phyloP scores from a whole-genome alignment of 1,284 basidiomycete genomes.

The Irpex sp. region DNA sequence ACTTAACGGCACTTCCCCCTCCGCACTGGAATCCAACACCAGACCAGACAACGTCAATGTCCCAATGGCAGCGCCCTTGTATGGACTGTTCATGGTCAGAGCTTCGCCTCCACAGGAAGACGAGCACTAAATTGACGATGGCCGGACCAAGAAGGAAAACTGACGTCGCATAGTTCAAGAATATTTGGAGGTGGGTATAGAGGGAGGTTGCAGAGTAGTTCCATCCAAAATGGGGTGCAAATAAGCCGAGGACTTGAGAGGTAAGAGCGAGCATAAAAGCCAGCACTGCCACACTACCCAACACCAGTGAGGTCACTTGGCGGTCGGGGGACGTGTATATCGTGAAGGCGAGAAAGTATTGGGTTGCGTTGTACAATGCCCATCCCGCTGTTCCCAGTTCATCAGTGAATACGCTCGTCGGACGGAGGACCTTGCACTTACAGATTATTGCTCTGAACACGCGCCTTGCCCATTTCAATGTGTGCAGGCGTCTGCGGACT shows the following conservation, averaged over 20 bases:
- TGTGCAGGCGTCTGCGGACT: conserved; percentile 35
- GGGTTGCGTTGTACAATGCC: conserved; percentile 53
- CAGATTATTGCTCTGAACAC: conserved; percentile 44
- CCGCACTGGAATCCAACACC: conserved; percentile 26
- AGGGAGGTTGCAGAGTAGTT: conserved; percentile 20
- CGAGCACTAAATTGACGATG: conserved; percentile 47
- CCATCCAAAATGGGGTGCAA: conserved; percentile 35
- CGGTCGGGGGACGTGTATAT: conserved; percentile 33
- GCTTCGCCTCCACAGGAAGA: conserved; percentile 43
- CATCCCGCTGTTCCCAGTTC: conserved; percentile 40
- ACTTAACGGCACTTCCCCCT: conserved; percentile 27
- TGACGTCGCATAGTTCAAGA: conserved; percentile 41
- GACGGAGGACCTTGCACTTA: conserved; percentile 24
- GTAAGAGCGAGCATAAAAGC: conserved; percentile 49
- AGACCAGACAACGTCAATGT: conserved; percentile 63
- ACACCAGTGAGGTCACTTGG: conserved; percentile 40
- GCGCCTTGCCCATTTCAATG: conserved; percentile 33
- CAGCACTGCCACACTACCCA: conserved; percentile 56
- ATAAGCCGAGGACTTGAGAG: conserved; percentile 36
- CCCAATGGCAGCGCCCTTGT: conserved; percentile 46
- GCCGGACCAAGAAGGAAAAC: conserved; percentile 44
- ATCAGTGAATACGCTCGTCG: background rate
- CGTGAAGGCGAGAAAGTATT: conserved; percentile 54
- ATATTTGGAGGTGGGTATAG: conserved; percentile 18
- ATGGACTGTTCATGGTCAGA: conserved; percentile 33